A percentile compares a stretch with the other conserved stretches of the same genome.
Conservation (phyloP, 73 alveolate species). For the Stentor coeruleus region DNA sequence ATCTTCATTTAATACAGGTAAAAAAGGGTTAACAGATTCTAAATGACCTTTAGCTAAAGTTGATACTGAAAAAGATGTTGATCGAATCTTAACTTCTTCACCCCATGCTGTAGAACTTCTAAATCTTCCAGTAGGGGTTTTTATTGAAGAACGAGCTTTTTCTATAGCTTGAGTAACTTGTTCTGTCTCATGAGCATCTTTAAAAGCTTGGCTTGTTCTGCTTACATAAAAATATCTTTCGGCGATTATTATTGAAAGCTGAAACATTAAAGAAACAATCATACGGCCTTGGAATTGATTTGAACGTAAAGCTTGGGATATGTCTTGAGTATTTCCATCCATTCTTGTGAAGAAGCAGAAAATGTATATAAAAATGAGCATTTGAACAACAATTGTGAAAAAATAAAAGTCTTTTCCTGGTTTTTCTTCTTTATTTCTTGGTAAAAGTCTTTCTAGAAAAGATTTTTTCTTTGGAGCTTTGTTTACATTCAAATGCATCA, state of each 20-base stretch:
- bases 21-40: neutral
- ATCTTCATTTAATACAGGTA: neutral
- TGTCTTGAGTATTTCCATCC: constrained; percentile 65
- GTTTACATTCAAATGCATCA: too few relatives aligned
- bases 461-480: constrained; percentile 20
- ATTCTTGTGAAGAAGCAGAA: constrained; percentile 76
- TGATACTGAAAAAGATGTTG: neutral
- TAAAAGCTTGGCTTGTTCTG: neutral
- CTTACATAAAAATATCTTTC: constrained; percentile 48
- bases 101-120: constrained; percentile 2
- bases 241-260: constrained; percentile 46
- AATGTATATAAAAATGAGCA: constrained; percentile 61
- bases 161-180: neutral
- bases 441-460: constrained; percentile 62
- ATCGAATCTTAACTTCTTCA: constrained; percentile 29
- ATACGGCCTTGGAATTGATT: constrained; percentile 61
- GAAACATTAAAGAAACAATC: constrained; percentile 61
- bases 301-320: neutral
- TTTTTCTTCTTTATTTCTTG: constrained; percentile 72
- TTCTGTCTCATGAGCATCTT: neutral
- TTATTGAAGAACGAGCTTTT: too few relatives aligned
- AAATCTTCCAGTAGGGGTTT: neutral
- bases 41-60: neutral
- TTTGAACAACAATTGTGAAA: constrained; percentile 48
- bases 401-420: constrained; percentile 88